phyloP scores from a whole-genome alignment of 495 filamentous ascomycete genomes.

The Letharia lupina region DNA sequence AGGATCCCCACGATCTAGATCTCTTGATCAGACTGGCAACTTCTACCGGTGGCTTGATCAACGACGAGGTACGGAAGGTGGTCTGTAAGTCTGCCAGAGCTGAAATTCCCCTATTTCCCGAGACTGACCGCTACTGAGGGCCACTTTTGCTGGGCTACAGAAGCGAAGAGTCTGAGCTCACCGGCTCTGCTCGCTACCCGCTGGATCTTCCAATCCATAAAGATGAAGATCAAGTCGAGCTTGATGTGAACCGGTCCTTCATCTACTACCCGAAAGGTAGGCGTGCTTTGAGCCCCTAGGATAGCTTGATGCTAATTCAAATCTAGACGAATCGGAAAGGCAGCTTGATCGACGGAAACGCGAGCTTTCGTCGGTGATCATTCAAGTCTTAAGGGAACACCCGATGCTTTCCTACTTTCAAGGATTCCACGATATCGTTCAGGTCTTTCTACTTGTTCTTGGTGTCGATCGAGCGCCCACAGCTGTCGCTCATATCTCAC shows the following conservation, averaged over 20 bases:
- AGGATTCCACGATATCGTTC: conserved; percentile 96
- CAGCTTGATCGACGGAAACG: conserved; percentile 57
- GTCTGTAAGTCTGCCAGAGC: conserved; percentile 60
- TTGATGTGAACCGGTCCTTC: conserved; percentile 94
- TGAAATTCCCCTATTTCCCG: conserved; percentile 7
- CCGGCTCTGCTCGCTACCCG: conserved; percentile 38
- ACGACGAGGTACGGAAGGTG: conserved; percentile 67
- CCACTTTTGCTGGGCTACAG: conserved; percentile 64
- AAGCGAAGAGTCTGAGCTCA: conserved; percentile 17
- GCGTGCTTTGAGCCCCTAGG: conserved; percentile 14
- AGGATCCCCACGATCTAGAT: conserved; percentile 46
- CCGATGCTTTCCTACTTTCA: conserved; percentile 94
- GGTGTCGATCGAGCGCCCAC: conserved; percentile 44
- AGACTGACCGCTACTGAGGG: conserved; percentile 44
- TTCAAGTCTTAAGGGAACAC: conserved; percentile 63
- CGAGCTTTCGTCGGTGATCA: conserved; percentile 68
- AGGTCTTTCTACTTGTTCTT: conserved; percentile 86
- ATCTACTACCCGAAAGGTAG: conserved; percentile 87
- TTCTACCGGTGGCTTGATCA: conserved; percentile 65
- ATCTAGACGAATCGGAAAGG: conserved; percentile 38
- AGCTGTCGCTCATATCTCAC: conserved; percentile 69
- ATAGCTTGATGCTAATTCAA: conserved; percentile 18
- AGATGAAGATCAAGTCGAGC: conserved; percentile 81
- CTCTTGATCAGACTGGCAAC: conserved; percentile 58
- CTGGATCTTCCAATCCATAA: conserved; percentile 52